phyloP scores from a whole-genome alignment of 768 basidiomycete genomes.

The Pisolithus tinctorius region DNA sequence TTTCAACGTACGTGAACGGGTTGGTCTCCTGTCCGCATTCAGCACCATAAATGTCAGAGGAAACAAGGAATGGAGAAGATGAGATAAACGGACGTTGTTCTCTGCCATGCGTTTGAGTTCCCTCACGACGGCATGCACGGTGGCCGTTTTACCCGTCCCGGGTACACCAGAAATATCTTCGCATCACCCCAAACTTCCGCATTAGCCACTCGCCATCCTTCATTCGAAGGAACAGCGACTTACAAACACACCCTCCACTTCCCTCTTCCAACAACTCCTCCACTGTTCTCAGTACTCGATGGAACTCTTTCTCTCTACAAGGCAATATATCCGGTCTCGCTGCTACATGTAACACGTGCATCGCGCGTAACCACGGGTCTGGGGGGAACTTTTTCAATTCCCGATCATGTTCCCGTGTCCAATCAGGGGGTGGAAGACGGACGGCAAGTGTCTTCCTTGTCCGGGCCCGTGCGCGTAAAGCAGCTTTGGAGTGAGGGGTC shows the following conservation, averaged over 20 bases:
- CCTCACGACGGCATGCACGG: slow-evolving; percentile 87
- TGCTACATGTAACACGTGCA: slow-evolving; percentile 90
- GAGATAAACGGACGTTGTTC: slow-evolving; percentile 47
- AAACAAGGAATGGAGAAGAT: not conserved
- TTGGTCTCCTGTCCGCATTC: slow-evolving; percentile 63
- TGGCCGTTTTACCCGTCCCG: slow-evolving; percentile 98
- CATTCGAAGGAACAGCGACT: slow-evolving; percentile 21
- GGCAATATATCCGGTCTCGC: slow-evolving; percentile 86
- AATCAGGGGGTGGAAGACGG: slow-evolving; percentile 30
- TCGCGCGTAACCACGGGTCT: slow-evolving; percentile 81
- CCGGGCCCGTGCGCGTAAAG: slow-evolving; percentile 41
- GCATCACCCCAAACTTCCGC: not conserved
- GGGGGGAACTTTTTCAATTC: slow-evolving; percentile 47
- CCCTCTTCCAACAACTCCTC: slow-evolving; percentile 87
- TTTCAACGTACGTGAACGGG: slow-evolving; percentile 95
- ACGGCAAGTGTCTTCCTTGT: slow-evolving; percentile 24
- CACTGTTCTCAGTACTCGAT: slow-evolving; percentile 64
- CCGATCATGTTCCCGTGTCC: slow-evolving; percentile 31
- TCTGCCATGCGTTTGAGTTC: slow-evolving; percentile 88
- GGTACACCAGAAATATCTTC: slow-evolving; percentile 96
- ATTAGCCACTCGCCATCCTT: slow-evolving; percentile 1
- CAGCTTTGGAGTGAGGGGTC: slow-evolving; percentile 73
- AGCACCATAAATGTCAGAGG: not conserved
- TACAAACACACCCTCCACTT: slow-evolving; percentile 93
- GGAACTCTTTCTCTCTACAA: slow-evolving; percentile 83